A percentile compares a stretch with the other conserved stretches of the same genome.
Evolutionary conservation across 1,284 basidiomycete genomes (phyloP).

Genomic region (Naganishia liquefaciens): DNA sequence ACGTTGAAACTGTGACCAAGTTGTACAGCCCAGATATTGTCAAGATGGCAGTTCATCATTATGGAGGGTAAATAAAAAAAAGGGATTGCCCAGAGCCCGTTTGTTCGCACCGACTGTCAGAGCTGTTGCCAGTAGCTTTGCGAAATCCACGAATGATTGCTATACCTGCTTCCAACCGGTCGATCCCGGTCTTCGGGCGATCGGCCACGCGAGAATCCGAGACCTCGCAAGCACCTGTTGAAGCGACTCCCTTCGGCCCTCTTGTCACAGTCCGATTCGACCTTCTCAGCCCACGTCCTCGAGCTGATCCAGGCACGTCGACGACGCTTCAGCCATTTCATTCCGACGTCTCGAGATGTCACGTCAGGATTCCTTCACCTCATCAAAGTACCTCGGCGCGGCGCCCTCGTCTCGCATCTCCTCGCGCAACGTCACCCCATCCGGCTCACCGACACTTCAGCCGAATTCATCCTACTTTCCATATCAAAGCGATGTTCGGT

Average conservation of each 20-base stretch:
- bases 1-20: no score
- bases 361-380: neutral
- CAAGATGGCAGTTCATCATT: no score
- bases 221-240: no score
- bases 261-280: no score
- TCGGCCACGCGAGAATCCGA: neutral
- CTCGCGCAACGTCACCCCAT: slow-evolving; percentile 6
- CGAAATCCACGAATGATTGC: neutral
- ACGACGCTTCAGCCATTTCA: neutral
- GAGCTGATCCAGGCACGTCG: no score
- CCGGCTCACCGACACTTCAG: neutral
- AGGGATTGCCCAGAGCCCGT: no score
- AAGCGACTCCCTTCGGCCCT: no score
- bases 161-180: neutral
- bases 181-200: neutral
- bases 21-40: no score
- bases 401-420: neutral
- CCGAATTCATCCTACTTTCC: slow-evolving; percentile 22
- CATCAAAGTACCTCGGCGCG: slow-evolving; percentile 4
- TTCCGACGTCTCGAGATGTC: neutral
- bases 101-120: no score
- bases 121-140: no score
- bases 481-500: neutral
- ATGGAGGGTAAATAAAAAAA: no score
- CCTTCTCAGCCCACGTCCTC: no score